These are phyloP conservation scores for Penicillium canariense DNA, from an alignment of 495 filamentous ascomycete species.

Conservation along the genomic window DNA sequence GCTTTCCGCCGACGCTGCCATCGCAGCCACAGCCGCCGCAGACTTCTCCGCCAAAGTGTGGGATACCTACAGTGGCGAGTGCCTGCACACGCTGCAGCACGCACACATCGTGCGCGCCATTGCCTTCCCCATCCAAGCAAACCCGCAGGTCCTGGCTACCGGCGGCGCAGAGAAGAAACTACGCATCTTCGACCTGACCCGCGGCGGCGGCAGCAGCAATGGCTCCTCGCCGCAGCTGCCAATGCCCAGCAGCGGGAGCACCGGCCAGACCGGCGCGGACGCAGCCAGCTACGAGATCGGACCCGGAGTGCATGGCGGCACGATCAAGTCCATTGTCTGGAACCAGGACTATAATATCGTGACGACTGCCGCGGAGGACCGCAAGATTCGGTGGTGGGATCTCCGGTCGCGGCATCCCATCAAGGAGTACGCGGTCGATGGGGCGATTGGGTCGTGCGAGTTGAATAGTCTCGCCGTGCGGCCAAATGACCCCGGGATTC, in stretches of 20 bases:
- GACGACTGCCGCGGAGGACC: slow-evolving; percentile 86
- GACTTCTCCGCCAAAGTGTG: slow-evolving; percentile 97
- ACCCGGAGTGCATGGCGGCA: slow-evolving; percentile 72
- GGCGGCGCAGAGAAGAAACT: slow-evolving; percentile 96
- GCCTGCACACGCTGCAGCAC: slow-evolving; percentile 82
- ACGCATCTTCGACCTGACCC: slow-evolving; percentile 83
- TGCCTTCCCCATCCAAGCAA: slow-evolving; percentile 75
- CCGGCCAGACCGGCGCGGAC: slow-evolving; percentile 35
- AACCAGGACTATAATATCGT: slow-evolving; percentile 79
- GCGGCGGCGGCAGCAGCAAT: slow-evolving; percentile 32
- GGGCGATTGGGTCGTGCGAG: slow-evolving; percentile 87
- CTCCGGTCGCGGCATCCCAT: slow-evolving; percentile 69
- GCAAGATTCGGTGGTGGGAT: slow-evolving; percentile 93
- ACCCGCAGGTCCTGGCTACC: slow-evolving; percentile 78
- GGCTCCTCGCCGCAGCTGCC: slow-evolving; percentile 41
- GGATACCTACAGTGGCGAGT: slow-evolving; percentile 94
- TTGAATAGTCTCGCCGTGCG: slow-evolving; percentile 55
- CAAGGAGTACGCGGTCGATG: slow-evolving; percentile 69
- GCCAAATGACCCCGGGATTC: slow-evolving; percentile 43
- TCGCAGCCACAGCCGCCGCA: slow-evolving; percentile 88
- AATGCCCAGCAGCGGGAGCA: slow-evolving; percentile 18
- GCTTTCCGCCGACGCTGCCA: slow-evolving; percentile 80
- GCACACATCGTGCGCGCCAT: slow-evolving; percentile 92
- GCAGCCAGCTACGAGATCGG: slow-evolving; percentile 79
- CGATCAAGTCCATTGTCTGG: slow-evolving; percentile 96